Evolutionary conservation across 768 basidiomycete species (phyloP).

Genomic region (Xerocomellus amylosporus): DNA sequence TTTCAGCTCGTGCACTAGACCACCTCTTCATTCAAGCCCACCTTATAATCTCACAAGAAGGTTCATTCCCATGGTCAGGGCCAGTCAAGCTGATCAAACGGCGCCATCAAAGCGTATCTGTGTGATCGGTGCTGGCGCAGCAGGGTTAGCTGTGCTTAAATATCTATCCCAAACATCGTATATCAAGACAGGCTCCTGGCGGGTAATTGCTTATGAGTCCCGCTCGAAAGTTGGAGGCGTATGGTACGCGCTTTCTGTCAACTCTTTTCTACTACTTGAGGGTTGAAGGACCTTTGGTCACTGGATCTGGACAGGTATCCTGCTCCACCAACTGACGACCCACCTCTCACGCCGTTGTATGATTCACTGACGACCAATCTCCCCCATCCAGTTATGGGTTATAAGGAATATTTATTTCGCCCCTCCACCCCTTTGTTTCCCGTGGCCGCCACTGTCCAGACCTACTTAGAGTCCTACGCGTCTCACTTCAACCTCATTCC

Average conservation of each 20-base stretch:
- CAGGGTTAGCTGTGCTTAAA: conserved; percentile 69
- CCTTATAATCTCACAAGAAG: background rate
- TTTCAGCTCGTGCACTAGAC: background rate
- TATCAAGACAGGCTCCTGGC: conserved; percentile 60
- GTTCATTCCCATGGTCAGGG: conserved; percentile 1
- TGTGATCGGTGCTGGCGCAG: conserved; percentile 75
- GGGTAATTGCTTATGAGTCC: conserved; percentile 59
- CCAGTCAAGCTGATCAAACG: background rate
- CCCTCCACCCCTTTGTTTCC: conserved; percentile 73
- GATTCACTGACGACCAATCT: conserved; percentile 81
- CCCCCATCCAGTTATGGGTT: conserved; percentile 78
- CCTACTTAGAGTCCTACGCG: conserved; percentile 71
- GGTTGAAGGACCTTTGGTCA: background rate
- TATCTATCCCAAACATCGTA: conserved; percentile 57
- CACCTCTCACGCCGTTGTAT: conserved; percentile 69
- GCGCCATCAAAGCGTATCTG: conserved; percentile 49
- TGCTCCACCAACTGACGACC: conserved; percentile 45
- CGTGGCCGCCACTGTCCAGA: conserved; percentile 51
- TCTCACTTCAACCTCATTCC: conserved; percentile 54
- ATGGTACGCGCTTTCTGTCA: conserved; percentile 49
- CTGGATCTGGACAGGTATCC: conserved; percentile 46
- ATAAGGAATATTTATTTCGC: conserved; percentile 59
- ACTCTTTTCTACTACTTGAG: background rate
- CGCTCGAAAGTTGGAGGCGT: conserved; percentile 68
- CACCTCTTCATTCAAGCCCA: background rate